These are phyloP conservation scores for Rugonectria rugulosa DNA, from an alignment of 2,329 filamentous ascomycete genomes.

Conservation along the genomic window DNA sequence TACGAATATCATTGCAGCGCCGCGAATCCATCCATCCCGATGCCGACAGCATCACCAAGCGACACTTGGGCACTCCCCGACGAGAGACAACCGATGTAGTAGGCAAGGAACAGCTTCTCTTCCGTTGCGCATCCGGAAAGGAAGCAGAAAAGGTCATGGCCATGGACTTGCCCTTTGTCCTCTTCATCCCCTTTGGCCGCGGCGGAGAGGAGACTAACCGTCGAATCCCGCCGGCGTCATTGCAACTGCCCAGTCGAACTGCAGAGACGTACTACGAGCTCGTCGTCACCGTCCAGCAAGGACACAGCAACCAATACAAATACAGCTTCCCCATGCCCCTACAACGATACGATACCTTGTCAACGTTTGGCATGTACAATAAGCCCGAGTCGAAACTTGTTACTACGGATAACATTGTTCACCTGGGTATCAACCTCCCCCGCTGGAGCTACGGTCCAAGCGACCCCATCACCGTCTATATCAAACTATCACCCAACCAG, in stretches of 20 bases:
- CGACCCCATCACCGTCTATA: constrained; percentile 94
- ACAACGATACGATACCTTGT: constrained; percentile 92
- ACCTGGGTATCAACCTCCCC: constrained; percentile 88
- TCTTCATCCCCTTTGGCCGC: constrained; percentile 95
- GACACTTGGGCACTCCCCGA: constrained; percentile 86
- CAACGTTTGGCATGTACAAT: constrained; percentile 99
- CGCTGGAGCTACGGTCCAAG: constrained; percentile 96
- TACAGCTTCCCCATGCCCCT: constrained; percentile 91
- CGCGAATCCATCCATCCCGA: constrained; percentile 96
- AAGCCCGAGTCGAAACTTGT: constrained; percentile 87
- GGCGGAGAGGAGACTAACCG: constrained; percentile 89
- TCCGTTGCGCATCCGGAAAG: constrained; percentile 82
- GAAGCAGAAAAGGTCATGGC: constrained; percentile 89
- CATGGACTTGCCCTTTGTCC: constrained; percentile 96
- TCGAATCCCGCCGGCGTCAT: constrained; percentile 88
- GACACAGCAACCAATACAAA: constrained; percentile 85
- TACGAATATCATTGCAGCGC: constrained; percentile 91
- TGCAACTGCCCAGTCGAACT: constrained; percentile 91
- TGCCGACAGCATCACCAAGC: constrained; percentile 92
- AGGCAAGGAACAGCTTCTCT: constrained; percentile 93
- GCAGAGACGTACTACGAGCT: constrained; percentile 97
- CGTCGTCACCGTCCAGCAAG: constrained; percentile 94
- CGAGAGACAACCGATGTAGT: constrained; percentile 93
- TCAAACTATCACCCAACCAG: constrained; percentile 90
- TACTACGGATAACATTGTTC: constrained; percentile 89